Conservation (phyloP, 2,329 filamentous ascomycete species). For the Fusarium incarnatum region DNA sequence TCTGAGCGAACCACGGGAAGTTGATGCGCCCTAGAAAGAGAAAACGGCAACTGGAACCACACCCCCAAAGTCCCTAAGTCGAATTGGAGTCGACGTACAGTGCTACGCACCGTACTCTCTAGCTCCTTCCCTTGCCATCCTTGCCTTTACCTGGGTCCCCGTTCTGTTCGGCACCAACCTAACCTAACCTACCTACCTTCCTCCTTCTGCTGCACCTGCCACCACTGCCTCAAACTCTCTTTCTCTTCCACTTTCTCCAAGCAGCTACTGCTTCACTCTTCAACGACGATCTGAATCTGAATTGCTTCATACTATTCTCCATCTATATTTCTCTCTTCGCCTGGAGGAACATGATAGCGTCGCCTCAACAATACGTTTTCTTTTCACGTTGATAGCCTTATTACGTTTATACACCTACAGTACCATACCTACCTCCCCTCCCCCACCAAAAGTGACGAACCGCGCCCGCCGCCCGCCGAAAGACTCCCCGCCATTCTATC, state of each 20-base stretch:
- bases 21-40: slow-evolving; percentile 29
- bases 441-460: slow-evolving; percentile 45
- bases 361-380: slow-evolving; percentile 44
- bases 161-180: slow-evolving; percentile 37
- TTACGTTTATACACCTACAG: not conserved
- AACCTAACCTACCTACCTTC: slow-evolving; percentile 34
- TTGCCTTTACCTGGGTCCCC: slow-evolving; percentile 30
- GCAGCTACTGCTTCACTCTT: slow-evolving; percentile 18
- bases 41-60: slow-evolving; percentile 41
- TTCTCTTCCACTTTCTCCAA: slow-evolving; percentile 39
- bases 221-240: slow-evolving; percentile 39
- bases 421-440: slow-evolving; percentile 19
- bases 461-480: slow-evolving; percentile 37
- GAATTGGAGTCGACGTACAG: slow-evolving; percentile 18
- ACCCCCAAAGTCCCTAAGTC: slow-evolving; percentile 26
- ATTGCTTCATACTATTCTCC: slow-evolving; percentile 47
- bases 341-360: slow-evolving; percentile 47
- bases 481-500: slow-evolving; percentile 42
- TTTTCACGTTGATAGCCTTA: slow-evolving; percentile 36
- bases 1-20: slow-evolving; percentile 33
- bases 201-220: slow-evolving; percentile 32
- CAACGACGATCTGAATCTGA: slow-evolving; percentile 47
- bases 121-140: slow-evolving; percentile 20
- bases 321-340: slow-evolving; percentile 17
- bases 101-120: slow-evolving; percentile 17